Evolutionary conservation across 1,284 basidiomycete species (phyloP).

Genomic region (Kalmanozyma brasiliensis): DNA sequence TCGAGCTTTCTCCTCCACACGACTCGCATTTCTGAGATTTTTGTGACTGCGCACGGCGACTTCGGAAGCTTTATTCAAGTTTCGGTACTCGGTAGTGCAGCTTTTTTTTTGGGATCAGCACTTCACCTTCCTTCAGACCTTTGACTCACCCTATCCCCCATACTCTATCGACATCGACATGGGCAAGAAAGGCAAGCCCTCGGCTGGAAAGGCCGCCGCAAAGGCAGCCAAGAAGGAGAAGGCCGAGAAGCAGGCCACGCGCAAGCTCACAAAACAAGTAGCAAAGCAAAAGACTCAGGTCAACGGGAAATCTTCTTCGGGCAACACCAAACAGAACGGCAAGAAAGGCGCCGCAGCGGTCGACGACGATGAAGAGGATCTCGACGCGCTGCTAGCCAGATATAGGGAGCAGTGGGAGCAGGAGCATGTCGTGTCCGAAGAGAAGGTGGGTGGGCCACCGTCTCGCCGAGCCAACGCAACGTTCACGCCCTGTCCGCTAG

Average conservation of each 20-base stretch:
- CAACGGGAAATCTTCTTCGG: slow-evolving; percentile 6
- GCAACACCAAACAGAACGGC: slow-evolving; percentile 38
- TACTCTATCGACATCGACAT: slow-evolving; percentile 24
- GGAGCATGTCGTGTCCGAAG: slow-evolving; percentile 60
- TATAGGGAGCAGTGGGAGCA: slow-evolving; percentile 63
- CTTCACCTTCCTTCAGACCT: too few species aligned
- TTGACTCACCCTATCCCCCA: background rate
- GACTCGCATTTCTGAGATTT: too few species aligned
- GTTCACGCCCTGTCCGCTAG: slow-evolving; percentile 64
- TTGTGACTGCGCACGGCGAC: too few species aligned
- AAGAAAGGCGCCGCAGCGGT: slow-evolving; percentile 41
- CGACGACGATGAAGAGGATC: slow-evolving; percentile 63
- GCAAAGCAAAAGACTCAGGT: slow-evolving; percentile 32
- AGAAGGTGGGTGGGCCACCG: slow-evolving; percentile 58
- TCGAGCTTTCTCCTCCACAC: too few species aligned
- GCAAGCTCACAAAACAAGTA: slow-evolving; percentile 60
- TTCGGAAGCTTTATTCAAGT: too few species aligned
- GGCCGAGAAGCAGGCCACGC: slow-evolving; percentile 63
- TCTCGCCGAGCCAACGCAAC: slow-evolving; percentile 64
- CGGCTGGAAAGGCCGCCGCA: slow-evolving; percentile 61
- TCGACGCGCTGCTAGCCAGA: slow-evolving; percentile 61
- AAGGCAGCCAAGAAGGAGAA: slow-evolving; percentile 67
- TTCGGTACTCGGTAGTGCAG: too few species aligned
- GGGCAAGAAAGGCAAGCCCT: slow-evolving; percentile 64
- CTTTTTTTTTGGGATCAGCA: background rate